A percentile compares a stretch with the other conserved stretches of the same genome.
Conservation (phyloP, 371 early-diverging fungal species). For the Umbelopsis sp. region DNA sequence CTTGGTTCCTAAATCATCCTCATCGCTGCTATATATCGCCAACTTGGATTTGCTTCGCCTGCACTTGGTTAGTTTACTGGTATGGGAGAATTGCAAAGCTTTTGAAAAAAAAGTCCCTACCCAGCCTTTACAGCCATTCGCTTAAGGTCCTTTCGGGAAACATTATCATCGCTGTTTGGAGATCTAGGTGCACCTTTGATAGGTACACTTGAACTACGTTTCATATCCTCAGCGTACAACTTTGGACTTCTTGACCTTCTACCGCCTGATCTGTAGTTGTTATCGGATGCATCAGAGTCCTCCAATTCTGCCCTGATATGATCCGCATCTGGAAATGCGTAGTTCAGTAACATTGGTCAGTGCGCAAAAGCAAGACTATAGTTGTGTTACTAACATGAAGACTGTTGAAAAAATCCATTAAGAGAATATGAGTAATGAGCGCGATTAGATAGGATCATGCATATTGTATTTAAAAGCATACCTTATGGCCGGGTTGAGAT, state of each 20-base stretch:
- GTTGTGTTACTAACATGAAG: not conserved
- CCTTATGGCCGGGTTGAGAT: not conserved
- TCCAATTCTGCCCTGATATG: conserved; percentile 13
- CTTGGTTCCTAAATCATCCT: not conserved
- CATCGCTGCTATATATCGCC: conserved; percentile 14
- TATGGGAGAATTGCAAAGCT: not conserved
- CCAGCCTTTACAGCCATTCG: conserved; percentile 1
- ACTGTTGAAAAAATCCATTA: not conserved
- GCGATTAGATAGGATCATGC: not conserved
- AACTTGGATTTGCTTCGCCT: conserved; percentile 17
- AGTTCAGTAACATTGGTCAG: not conserved
- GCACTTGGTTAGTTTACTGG: not conserved
- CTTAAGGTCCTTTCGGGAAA: not conserved
- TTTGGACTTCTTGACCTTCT: conserved; percentile 2
- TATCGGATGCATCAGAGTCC: conserved; percentile 14
- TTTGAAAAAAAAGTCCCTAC: not conserved
- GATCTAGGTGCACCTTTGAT: conserved; percentile 8
- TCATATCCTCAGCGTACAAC: not conserved
- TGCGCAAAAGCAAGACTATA: not conserved
- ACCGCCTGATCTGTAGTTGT: not conserved
- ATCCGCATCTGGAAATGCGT: not conserved
- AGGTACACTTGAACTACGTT: conserved; percentile 14
- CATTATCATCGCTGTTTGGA: conserved; percentile 1
- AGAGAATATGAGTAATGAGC: not conserved
- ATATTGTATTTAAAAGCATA: not conserved